Conservation (phyloP, 148 eudicot species). For the Arctostaphylos glauca region DNA sequence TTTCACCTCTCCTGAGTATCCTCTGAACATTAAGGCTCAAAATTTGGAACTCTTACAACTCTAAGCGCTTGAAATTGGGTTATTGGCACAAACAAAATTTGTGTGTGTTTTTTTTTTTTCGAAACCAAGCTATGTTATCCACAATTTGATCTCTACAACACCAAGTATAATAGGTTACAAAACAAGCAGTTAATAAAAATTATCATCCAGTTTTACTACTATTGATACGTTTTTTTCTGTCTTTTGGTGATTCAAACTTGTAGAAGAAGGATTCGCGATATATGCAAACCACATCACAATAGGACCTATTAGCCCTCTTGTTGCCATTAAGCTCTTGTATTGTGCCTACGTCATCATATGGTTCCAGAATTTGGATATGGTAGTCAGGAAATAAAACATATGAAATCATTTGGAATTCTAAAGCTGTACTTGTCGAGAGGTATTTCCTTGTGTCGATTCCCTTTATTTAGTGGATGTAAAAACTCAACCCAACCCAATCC, state of each 20-base stretch:
- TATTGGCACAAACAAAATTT: too few relatives aligned
- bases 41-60: not conserved
- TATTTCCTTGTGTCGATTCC: too few relatives aligned
- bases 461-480: too few relatives aligned
- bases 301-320: not conserved
- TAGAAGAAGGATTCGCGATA: not conserved
- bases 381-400: not conserved
- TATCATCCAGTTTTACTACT: not conserved
- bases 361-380: not conserved
- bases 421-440: too few relatives aligned
- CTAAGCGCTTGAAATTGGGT: not conserved
- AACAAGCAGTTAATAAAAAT: not conserved
- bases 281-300: not conserved
- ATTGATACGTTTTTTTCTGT: not conserved
- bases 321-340: not conserved
- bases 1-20: too few relatives aligned
- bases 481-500: too few relatives aligned
- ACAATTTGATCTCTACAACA: not conserved
- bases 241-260: not conserved
- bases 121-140: not conserved
- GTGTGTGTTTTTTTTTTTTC: too few relatives aligned
- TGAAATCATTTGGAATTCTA: not conserved
- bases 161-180: not conserved
- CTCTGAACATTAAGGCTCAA: too few relatives aligned
- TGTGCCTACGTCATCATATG: not conserved